Conservation (phyloP, 176 grass and related monocot species). For the Lolium perenne region DNA sequence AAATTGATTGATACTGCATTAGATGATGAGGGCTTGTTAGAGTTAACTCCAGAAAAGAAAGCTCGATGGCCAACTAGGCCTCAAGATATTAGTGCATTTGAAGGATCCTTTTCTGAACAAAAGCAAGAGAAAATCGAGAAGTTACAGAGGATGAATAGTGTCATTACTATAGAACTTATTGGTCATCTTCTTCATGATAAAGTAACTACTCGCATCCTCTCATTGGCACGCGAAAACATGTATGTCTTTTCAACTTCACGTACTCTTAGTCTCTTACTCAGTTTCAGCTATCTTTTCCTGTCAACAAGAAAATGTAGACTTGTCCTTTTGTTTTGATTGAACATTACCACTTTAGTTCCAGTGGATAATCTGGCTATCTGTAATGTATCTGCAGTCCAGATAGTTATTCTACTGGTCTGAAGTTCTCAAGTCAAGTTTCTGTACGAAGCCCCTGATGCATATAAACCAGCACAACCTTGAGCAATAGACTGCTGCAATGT, state of each 20-base stretch:
- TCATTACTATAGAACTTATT: constrained; percentile 78
- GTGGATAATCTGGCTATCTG: constrained; percentile 27
- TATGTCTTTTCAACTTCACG: constrained; percentile 70
- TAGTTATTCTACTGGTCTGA: constrained; percentile 19
- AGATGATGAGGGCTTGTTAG: constrained; percentile 86
- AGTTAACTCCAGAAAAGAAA: constrained; percentile 73
- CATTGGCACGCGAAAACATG: constrained; percentile 97
- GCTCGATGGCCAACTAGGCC: constrained; percentile 66
- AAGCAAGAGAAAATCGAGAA: constrained; percentile 69
- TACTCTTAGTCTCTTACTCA: constrained; percentile 41
- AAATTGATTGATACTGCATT: constrained; percentile 81
- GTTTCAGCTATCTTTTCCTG: constrained; percentile 44
- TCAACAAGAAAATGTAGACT: constrained; percentile 7
- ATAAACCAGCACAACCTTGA: constrained; percentile 10
- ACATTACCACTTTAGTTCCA: neutral
- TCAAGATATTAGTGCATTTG: constrained; percentile 65
- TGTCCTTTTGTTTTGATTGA: neutral
- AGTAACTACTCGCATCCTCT: constrained; percentile 94
- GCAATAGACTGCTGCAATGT: constrained; percentile 22
- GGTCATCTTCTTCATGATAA: constrained; percentile 82
- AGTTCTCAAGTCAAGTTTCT: constrained; percentile 40
- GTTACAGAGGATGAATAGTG: constrained; percentile 72
- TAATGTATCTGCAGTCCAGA: constrained; percentile 29
- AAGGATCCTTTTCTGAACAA: constrained; percentile 66
- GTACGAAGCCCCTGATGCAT: neutral